Conservation (phyloP, 148 eudicot species). For the Chenopodium berlandieri region DNA sequence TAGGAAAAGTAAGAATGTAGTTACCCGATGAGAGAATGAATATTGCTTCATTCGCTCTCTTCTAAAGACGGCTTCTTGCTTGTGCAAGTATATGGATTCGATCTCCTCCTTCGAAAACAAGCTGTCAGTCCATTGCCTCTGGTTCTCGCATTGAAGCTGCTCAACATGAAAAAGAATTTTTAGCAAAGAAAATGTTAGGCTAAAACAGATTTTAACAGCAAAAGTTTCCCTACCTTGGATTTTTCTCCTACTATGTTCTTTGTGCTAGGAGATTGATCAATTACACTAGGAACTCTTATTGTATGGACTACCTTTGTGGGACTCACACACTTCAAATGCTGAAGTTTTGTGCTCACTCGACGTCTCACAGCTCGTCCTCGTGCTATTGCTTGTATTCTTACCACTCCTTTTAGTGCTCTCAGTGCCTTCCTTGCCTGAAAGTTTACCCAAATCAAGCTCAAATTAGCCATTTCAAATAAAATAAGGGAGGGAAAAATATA, state of each 20-base stretch:
- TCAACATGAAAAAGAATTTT: background rate
- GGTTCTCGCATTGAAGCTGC: conserved; percentile 49
- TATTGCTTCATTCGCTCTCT: conserved; percentile 74
- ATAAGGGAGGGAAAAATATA: too few relatives aligned
- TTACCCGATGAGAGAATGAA: conserved; percentile 76
- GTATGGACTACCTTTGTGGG: conserved; percentile 11
- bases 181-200: background rate
- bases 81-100: conserved; percentile 47
- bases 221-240: conserved; percentile 27
- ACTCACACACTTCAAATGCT: conserved; percentile 23
- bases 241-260: conserved; percentile 31
- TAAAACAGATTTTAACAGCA: background rate
- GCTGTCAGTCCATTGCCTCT: conserved; percentile 51
- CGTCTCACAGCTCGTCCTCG: conserved; percentile 59
- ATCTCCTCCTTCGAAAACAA: conserved; percentile 48
- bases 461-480: too few relatives aligned
- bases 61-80: conserved; percentile 52
- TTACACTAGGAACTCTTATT: conserved; percentile 12
- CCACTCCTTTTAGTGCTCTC: conserved; percentile 59
- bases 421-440: conserved; percentile 65
- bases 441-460: background rate
- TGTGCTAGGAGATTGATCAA: conserved; percentile 32
- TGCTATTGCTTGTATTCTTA: conserved; percentile 61
- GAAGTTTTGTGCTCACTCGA: conserved; percentile 29
- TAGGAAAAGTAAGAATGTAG: background rate